These are phyloP conservation scores for Pestalotiopsis fici DNA, from an alignment of 2,329 filamentous ascomycete species.

Conservation along the genomic window DNA sequence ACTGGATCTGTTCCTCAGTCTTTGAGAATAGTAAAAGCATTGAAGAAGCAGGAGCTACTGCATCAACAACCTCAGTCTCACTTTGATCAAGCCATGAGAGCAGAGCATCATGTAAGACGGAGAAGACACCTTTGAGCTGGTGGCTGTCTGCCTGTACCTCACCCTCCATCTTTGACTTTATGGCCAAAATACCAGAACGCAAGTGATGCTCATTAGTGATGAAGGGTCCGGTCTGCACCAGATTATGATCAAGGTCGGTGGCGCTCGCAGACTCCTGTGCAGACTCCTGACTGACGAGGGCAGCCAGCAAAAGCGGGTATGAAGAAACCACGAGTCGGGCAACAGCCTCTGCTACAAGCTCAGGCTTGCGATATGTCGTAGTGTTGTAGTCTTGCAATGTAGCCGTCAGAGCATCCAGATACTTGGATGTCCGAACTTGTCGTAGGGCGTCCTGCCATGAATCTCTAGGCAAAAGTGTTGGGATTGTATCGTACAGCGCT, in stretches of 20 bases:
- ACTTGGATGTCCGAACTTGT: conserved; percentile 15
- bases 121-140: conserved; percentile 19
- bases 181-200: not conserved
- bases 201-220: not conserved
- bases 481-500: conserved; percentile 52
- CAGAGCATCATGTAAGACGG: conserved; percentile 33
- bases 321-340: conserved; percentile 58
- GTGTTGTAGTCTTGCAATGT: conserved; percentile 43
- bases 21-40: conserved; percentile 48
- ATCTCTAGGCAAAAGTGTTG: conserved; percentile 26
- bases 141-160: too few relatives aligned
- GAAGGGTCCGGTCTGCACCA: not conserved
- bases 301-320: conserved; percentile 47
- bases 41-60: conserved; percentile 52
- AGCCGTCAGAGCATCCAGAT: conserved; percentile 27
- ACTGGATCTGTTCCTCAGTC: conserved; percentile 33
- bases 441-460: conserved; percentile 10
- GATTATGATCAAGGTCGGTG: not conserved
- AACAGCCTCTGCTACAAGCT: conserved; percentile 64
- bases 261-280: too few relatives aligned
- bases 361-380: conserved; percentile 57
- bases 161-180: not conserved
- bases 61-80: conserved; percentile 50
- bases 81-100: conserved; percentile 48
- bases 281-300: conserved; percentile 17